Evolutionary conservation across 345 rosid species (phyloP).

Genomic region (Brassica cretica): DNA sequence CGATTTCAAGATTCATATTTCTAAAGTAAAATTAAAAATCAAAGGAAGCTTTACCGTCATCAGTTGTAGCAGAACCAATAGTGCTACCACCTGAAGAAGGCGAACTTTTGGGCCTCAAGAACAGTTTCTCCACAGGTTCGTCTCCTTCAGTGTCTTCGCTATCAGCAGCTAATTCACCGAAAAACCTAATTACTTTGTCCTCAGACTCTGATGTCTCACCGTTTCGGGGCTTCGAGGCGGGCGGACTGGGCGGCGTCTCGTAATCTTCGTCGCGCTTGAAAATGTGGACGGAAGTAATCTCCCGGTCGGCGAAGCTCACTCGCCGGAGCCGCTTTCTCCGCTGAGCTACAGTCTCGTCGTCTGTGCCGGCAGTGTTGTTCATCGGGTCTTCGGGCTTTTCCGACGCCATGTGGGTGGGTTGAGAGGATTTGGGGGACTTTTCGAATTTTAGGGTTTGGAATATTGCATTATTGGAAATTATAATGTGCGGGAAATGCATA

Average conservation of each 20-base stretch:
- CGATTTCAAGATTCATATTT: conserved; percentile 1
- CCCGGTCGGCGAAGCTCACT: conserved; percentile 95
- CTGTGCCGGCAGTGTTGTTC: conserved; percentile 58
- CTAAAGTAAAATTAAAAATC: background rate
- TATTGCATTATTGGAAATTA: conserved; percentile 12
- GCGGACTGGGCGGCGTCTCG: conserved; percentile 62
- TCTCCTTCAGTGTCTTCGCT: conserved; percentile 51
- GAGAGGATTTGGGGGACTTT: conserved; percentile 23
- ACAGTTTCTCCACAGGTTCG: conserved; percentile 44
- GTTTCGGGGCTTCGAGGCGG: conserved; percentile 33
- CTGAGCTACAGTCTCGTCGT: conserved; percentile 67
- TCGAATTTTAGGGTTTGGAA: conserved; percentile 42
- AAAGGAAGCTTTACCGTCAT: conserved; percentile 54
- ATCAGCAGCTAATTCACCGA: conserved; percentile 60
- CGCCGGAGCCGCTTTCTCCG: conserved; percentile 75
- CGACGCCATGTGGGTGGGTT: conserved; percentile 49
- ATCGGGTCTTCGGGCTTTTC: conserved; percentile 47
- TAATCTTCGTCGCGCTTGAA: conserved; percentile 89
- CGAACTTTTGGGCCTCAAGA: conserved; percentile 60
- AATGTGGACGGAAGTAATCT: conserved; percentile 86
- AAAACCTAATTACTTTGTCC: conserved; percentile 47
- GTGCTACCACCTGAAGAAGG: conserved; percentile 84
- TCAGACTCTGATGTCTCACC: conserved; percentile 40
- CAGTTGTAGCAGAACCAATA: conserved; percentile 66
- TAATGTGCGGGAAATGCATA: conserved; percentile 36